Percentiles rank a stretch among this genome's conserved stretches.
Evolutionary conservation across 2,329 filamentous ascomycete genomes (phyloP).

Genomic region (Pseudocercospora pini-densiflorae): DNA sequence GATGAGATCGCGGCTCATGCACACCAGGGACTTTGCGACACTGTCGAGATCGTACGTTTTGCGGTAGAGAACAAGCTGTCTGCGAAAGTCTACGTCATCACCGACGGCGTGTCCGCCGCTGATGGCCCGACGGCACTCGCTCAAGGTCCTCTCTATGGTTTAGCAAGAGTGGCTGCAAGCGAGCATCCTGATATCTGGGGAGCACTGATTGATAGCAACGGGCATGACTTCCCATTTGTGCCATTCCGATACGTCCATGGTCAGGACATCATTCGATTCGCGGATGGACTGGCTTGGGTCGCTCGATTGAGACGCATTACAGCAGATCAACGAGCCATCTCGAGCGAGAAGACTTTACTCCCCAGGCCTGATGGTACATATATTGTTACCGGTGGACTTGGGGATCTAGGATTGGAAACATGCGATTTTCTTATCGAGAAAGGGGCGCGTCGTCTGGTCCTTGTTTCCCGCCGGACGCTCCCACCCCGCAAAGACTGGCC

Average conservation of each 20-base stretch:
- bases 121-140: background rate
- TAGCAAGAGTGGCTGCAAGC: background rate
- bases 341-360: background rate
- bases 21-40: background rate
- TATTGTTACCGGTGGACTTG: background rate
- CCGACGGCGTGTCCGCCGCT: background rate
- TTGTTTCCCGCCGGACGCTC: background rate
- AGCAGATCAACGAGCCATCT: background rate
- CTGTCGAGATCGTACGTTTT: no score
- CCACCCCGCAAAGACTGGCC: background rate
- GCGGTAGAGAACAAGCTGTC: no score
- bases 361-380: background rate
- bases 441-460: background rate
- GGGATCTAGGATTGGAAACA: background rate
- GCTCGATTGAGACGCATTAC: background rate
- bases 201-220: background rate
- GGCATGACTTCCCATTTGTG: background rate
- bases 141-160: background rate
- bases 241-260: background rate
- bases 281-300: background rate
- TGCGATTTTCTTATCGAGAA: background rate
- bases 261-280: background rate
- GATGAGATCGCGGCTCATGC: background rate
- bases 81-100: background rate
- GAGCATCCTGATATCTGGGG: background rate